Evolutionary conservation across 1,284 basidiomycete genomes (phyloP).

Genomic region (Sporisorium graminicola): DNA sequence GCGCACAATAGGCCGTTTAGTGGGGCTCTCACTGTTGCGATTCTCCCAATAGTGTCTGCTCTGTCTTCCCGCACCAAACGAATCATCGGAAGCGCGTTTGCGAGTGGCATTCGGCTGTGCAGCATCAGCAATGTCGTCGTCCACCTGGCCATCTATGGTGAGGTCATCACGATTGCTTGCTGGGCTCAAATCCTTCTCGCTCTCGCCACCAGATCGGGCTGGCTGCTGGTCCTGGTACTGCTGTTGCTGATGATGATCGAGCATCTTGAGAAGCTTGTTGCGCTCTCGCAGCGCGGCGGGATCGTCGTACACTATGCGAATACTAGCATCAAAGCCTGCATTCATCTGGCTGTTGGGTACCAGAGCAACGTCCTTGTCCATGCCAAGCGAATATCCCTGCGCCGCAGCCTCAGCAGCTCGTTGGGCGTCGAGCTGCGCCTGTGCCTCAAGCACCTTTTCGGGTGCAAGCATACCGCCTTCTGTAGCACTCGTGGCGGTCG

Average conservation of each 20-base stretch:
- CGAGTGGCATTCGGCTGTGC: slow-evolving; percentile 1
- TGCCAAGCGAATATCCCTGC: slow-evolving; percentile 40
- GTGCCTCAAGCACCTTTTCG: slow-evolving; percentile 44
- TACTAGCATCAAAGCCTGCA: slow-evolving; percentile 28
- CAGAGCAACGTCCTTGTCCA: slow-evolving; percentile 35
- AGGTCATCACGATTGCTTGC: background rate
- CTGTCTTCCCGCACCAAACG: slow-evolving; percentile 23
- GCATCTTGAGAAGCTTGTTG: slow-evolving; percentile 44
- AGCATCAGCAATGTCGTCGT: background rate
- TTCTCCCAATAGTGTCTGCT: slow-evolving; percentile 28
- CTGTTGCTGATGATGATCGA: slow-evolving; percentile 29
- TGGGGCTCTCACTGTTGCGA: slow-evolving; percentile 45
- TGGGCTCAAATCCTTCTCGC: background rate
- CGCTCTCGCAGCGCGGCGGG: slow-evolving; percentile 49
- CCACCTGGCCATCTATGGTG: slow-evolving; percentile 4
- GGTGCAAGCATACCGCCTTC: slow-evolving; percentile 26
- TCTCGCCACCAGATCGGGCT: background rate
- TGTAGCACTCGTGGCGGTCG: background rate
- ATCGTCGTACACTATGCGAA: slow-evolving; percentile 58
- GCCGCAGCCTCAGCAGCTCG: slow-evolving; percentile 49
- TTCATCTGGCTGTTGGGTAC: slow-evolving; percentile 14
- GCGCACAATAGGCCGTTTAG: slow-evolving; percentile 42
- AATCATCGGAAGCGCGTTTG: slow-evolving; percentile 25
- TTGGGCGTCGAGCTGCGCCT: slow-evolving; percentile 43
- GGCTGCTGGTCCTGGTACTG: background rate